Evolutionary conservation across 108 stramenopile genomes (phyloP).

Genomic region (Cylindrotheca fusiformis): DNA sequence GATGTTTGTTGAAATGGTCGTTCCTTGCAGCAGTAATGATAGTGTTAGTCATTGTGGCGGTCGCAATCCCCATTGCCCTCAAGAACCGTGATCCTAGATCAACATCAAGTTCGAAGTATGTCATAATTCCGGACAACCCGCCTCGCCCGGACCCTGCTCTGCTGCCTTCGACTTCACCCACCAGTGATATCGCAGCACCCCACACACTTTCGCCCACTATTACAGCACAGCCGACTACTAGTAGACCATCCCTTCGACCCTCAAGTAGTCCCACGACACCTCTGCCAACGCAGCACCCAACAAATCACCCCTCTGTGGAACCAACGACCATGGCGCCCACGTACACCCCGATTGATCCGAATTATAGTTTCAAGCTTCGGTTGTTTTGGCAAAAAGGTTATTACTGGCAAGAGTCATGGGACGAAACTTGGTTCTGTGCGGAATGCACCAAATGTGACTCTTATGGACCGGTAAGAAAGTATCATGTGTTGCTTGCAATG

Average conservation of each 20-base stretch:
- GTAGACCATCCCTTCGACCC: neutral
- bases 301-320: neutral
- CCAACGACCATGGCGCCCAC: neutral
- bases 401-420: constrained; percentile 55
- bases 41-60: neutral
- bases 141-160: too few species aligned
- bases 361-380: constrained; percentile 31
- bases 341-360: neutral
- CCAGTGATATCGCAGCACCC: too few species aligned
- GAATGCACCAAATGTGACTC: neutral
- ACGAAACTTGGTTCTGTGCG: neutral
- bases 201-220: too few species aligned
- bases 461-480: neutral
- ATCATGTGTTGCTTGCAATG: too few species aligned
- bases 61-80: neutral
- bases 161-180: neutral
- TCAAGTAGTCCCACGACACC: neutral
- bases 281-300: neutral
- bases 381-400: constrained; percentile 55
- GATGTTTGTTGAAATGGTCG: neutral
- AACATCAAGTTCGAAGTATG: too few species aligned
- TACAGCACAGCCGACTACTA: neutral
- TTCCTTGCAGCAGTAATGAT: neutral
- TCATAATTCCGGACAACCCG: too few species aligned
- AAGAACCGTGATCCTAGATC: too few species aligned